Base-by-base conservation (phyloP, 371 early-diverging fungal genomes). In the Mucor saturninus region DNA sequence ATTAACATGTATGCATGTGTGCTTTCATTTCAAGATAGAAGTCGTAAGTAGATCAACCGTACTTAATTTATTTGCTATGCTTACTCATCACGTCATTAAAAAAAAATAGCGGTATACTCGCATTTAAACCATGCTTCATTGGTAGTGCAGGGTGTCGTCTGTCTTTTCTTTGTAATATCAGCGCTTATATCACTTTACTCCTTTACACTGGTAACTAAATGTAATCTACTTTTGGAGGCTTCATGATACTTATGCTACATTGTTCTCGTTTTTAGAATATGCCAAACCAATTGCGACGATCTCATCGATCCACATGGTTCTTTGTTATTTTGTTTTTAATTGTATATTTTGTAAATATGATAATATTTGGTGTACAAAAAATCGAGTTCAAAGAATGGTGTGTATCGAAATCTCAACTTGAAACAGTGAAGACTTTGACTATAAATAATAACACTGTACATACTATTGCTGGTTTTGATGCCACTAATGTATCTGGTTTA, bases 41-140 rank as follows among this genome's bases (percentile, higher is more conserved):
- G 50, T 50, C 50, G 50, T 50, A 50, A 50, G 31, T 28, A 11
- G 28, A 8, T 49, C 9, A 30, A 8, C 28, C 9, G 2, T 26
- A 29, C 11, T 30, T 11, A 11, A 8, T 50, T 28, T 28, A 49
- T 10, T 45, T 15, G 45, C 21, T 45, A n/a, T 15, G 6, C 14
- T 45, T 4, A 28, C 30, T 13, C 28, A 10, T 9, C 28, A 10
- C 11, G 26, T 30, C 15, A 40, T 26, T 53, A 35, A 35, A 52
- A 10, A 26, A 29, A 21, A 14, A 37, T 57, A 79, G 80, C 77
- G 1, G 45, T 80, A 9, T 80, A 67, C 59, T 77, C 80, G 9
- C 68, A 77, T 48, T 52, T 77, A 13, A 62, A 77, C 39, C 26
- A 53, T 9, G 35, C 59, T 13, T 68, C 72, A 2, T 38, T 71